These are phyloP conservation scores for Chrysanthemum makinoi DNA, from an alignment of 129 eudicot species.

Conservation along the genomic window DNA sequence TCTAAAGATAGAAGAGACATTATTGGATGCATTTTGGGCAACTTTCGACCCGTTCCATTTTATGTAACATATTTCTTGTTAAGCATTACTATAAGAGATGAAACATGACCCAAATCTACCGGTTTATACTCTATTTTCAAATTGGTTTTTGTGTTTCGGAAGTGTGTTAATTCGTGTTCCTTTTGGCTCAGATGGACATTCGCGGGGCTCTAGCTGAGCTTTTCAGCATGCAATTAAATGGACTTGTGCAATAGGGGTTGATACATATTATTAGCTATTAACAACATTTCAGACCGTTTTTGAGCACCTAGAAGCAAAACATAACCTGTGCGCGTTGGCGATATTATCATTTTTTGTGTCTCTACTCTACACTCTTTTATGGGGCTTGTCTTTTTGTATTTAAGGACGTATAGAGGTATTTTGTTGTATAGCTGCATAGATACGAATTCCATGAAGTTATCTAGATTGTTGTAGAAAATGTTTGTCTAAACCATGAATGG, in stretches of 20 bases:
- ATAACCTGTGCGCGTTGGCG: constrained; percentile 6
- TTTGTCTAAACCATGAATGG: constrained; percentile 13
- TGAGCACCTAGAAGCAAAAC: constrained; percentile 25
- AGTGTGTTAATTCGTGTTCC: background rate
- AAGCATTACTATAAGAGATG: too few species aligned
- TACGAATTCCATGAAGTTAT: background rate
- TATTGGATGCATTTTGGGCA: too few species aligned
- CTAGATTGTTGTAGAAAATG: constrained; percentile 11
- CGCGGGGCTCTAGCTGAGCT: constrained; percentile 88
- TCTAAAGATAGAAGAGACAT: too few species aligned
- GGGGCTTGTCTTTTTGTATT: constrained; percentile 22
- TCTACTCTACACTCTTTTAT: background rate
- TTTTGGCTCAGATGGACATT: constrained; percentile 67
- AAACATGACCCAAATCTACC: too few species aligned
- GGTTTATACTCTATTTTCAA: background rate
- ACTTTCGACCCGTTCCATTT: too few species aligned
- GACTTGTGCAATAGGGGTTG: constrained; percentile 44
- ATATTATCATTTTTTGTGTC: constrained; percentile 18
- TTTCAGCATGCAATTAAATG: constrained; percentile 62
- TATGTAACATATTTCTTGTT: too few species aligned
- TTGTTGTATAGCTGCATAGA: constrained; percentile 34
- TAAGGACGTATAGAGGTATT: constrained; percentile 6
- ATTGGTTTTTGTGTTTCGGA: background rate
- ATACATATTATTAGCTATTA: background rate
- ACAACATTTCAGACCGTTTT: background rate